phyloP scores from a whole-genome alignment of 495 filamentous ascomycete genomes.

The Penicillium bovifimosum region DNA sequence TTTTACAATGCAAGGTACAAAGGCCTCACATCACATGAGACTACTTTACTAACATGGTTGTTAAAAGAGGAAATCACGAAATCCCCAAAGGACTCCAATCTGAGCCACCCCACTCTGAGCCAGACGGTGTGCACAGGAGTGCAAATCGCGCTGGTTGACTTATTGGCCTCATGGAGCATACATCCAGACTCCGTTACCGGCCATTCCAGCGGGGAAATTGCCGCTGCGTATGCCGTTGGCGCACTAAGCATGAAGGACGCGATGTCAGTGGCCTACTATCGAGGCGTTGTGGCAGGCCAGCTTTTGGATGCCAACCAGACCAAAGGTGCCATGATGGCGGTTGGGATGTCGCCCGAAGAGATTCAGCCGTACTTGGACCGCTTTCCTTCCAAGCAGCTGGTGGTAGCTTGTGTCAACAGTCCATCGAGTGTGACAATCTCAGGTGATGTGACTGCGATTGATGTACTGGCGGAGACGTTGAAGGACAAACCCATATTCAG shows the following conservation, averaged over 20 bases:
- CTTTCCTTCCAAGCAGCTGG: conserved; percentile 9
- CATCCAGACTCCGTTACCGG: conserved; percentile 41
- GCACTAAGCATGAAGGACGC: conserved; percentile 34
- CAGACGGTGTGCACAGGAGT: conserved; percentile 25
- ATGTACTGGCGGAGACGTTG: conserved; percentile 39
- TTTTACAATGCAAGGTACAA: conserved; percentile 12
- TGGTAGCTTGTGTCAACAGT: conserved; percentile 46
- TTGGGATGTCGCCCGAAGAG: conserved; percentile 22
- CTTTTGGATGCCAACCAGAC: not conserved
- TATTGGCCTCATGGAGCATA: conserved; percentile 28
- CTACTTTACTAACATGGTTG: not conserved
- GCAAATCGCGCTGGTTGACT: conserved; percentile 32
- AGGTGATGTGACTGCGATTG: conserved; percentile 27
- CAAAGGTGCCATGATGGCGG: conserved; percentile 33
- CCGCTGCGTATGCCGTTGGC: conserved; percentile 30
- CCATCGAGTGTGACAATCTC: conserved; percentile 42
- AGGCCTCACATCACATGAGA: not conserved
- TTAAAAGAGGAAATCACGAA: conserved; percentile 13
- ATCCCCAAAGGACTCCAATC: not conserved
- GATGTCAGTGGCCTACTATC: conserved; percentile 24
- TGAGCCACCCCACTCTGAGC: conserved; percentile 14
- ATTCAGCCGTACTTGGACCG: conserved; percentile 12
- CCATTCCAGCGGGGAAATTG: conserved; percentile 60
- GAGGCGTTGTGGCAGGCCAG: conserved; percentile 19
- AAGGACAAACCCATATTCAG: conserved; percentile 45